Percentiles rank a stretch among this genome's conserved stretches.
phyloP scores from a whole-genome alignment of 495 filamentous ascomycete genomes.

The Podospora sp. region DNA sequence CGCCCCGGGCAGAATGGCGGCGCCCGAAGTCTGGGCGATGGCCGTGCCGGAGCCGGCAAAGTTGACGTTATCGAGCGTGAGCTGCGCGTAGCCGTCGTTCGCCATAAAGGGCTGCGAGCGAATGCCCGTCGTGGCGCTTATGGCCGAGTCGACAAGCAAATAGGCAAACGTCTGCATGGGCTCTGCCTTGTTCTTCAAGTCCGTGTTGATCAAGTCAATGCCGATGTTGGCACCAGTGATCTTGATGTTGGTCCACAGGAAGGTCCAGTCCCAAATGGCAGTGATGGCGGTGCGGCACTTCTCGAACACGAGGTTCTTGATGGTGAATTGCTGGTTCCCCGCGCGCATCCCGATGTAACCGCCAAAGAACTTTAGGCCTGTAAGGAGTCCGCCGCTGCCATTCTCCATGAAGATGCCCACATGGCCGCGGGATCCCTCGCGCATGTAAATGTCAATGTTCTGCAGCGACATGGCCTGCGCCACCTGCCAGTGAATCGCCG shows the following conservation, averaged over 20 bases:
- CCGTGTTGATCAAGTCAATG: constrained; percentile 74
- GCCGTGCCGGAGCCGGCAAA: too few species aligned
- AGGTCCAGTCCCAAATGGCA: constrained; percentile 96
- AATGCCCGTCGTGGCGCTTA: too few species aligned
- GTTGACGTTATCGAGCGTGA: too few species aligned
- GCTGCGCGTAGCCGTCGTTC: too few species aligned
- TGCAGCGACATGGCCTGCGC: constrained; percentile 91
- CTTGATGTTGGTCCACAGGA: constrained; percentile 77
- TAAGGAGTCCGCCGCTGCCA: constrained; percentile 86
- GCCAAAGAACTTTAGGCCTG: constrained; percentile 83
- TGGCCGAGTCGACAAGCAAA: constrained; percentile 71
- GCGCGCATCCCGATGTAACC: constrained; percentile 84
- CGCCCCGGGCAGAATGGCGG: too few species aligned
- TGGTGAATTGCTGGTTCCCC: constrained; percentile 95
- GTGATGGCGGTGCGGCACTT: constrained; percentile 85
- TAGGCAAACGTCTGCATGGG: constrained; percentile 74
- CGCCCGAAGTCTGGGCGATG: too few species aligned
- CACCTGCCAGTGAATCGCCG: constrained; percentile 96
- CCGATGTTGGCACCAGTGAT: constrained; percentile 82
- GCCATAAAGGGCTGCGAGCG: too few species aligned
- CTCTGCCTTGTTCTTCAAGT: too few species aligned
- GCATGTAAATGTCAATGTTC: constrained; percentile 90
- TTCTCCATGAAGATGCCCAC: constrained; percentile 97
- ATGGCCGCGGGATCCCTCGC: constrained; percentile 63
- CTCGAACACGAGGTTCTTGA: constrained; percentile 87